phyloP scores from a whole-genome alignment of 768 basidiomycete species.

The Auriculariales sp. region DNA sequence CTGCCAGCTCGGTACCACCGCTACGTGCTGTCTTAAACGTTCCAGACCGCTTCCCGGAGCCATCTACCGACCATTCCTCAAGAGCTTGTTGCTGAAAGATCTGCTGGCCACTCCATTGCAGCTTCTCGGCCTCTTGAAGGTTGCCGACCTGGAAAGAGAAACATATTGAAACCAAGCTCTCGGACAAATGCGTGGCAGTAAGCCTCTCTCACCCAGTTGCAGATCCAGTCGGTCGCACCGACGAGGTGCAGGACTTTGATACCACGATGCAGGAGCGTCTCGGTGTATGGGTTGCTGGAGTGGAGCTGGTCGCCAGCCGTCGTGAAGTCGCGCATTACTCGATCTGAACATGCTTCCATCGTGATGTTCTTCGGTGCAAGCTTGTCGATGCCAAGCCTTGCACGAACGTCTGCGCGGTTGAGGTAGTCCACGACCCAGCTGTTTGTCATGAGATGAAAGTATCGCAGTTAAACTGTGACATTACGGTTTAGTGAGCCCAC shows the following conservation, averaged over 20 bases:
- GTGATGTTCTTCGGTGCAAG: background rate
- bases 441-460: background rate
- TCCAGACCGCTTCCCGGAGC: conserved; percentile 1
- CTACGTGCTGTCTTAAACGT: conserved; percentile 17
- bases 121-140: conserved; percentile 16
- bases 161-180: background rate
- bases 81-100: conserved; percentile 13
- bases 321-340: background rate
- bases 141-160: conserved; percentile 17
- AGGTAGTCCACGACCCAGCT: background rate
- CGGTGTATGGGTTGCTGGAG: background rate
- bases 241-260: background rate
- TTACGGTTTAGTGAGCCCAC: background rate
- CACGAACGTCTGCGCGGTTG: background rate
- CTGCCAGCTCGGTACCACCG: conserved; percentile 15
- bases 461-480: background rate
- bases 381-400: background rate
- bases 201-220: conserved; percentile 14
- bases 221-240: conserved; percentile 7
- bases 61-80: conserved; percentile 19
- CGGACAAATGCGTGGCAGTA: background rate
- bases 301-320: background rate
- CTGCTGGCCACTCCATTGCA: conserved; percentile 20
- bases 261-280: background rate
- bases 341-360: background rate